These are phyloP conservation scores for Zizania palustris DNA, from an alignment of 202 grass and related monocot species.

Conservation along the genomic window DNA sequence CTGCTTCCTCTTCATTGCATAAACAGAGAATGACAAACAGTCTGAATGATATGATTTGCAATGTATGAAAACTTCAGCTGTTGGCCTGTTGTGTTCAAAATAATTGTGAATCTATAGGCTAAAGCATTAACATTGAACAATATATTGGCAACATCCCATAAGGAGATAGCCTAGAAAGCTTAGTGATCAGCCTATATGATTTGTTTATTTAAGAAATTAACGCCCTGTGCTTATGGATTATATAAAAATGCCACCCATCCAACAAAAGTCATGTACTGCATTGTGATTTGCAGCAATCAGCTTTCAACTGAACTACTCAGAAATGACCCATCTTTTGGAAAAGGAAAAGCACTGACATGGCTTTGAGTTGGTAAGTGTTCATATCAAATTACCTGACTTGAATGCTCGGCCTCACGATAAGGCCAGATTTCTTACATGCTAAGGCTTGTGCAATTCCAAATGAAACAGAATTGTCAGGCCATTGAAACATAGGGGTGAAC, in stretches of 20 bases:
- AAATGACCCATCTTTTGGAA: no score
- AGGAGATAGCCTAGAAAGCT: neutral
- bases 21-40: constrained; percentile 31
- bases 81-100: no score
- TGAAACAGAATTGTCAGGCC: constrained; percentile 86
- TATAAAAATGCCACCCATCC: neutral
- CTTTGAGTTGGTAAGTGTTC: constrained; percentile 30
- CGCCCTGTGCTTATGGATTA: neutral
- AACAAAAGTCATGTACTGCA: constrained; percentile 4
- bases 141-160: neutral
- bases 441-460: constrained; percentile 58
- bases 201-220: constrained; percentile 18
- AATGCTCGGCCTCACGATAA: constrained; percentile 69
- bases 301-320: neutral
- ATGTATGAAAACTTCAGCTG: no score
- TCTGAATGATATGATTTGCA: neutral
- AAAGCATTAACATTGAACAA: neutral
- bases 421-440: constrained; percentile 65
- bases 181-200: neutral
- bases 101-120: neutral
- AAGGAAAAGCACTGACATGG: neutral
- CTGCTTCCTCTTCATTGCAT: neutral
- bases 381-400: constrained; percentile 70
- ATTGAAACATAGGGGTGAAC: constrained; percentile 66
- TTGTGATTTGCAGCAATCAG: neutral